Evolutionary conservation across 441 rosid genomes (phyloP).

Genomic region (Viola pubescens): DNA sequence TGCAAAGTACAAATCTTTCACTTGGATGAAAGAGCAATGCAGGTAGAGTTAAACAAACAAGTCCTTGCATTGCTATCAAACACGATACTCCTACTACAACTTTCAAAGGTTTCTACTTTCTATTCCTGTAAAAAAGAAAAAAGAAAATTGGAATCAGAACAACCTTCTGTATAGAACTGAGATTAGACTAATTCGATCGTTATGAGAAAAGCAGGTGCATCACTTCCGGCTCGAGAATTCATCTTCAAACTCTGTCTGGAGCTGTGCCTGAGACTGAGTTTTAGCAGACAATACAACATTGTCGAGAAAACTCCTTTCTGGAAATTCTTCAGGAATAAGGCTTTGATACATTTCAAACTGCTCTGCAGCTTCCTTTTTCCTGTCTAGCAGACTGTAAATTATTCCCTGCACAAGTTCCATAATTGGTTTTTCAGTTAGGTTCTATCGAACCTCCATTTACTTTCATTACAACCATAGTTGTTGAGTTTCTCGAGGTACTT

Average conservation of each 20-base stretch:
- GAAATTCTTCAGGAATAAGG: slow-evolving; percentile 84
- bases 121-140: no score
- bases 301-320: slow-evolving; percentile 67
- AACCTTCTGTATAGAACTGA: neutral
- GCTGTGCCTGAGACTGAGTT: slow-evolving; percentile 40
- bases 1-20: no score
- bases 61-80: neutral
- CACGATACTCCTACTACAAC: no score
- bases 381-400: slow-evolving; percentile 68
- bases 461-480: no score
- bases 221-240: slow-evolving; percentile 34
- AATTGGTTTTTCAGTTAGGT: neutral
- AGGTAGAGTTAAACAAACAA: no score
- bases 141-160: neutral
- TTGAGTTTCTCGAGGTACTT: no score
- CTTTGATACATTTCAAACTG: slow-evolving; percentile 64
- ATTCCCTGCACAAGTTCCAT: slow-evolving; percentile 52
- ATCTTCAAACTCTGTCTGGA: slow-evolving; percentile 45
- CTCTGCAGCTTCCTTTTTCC: slow-evolving; percentile 66
- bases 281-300: slow-evolving; percentile 70
- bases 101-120: no score
- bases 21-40: no score
- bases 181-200: neutral
- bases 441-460: no score
- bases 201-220: neutral